Base-by-base conservation (phyloP, 495 filamentous ascomycete species). In the Letharia lupina region DNA sequence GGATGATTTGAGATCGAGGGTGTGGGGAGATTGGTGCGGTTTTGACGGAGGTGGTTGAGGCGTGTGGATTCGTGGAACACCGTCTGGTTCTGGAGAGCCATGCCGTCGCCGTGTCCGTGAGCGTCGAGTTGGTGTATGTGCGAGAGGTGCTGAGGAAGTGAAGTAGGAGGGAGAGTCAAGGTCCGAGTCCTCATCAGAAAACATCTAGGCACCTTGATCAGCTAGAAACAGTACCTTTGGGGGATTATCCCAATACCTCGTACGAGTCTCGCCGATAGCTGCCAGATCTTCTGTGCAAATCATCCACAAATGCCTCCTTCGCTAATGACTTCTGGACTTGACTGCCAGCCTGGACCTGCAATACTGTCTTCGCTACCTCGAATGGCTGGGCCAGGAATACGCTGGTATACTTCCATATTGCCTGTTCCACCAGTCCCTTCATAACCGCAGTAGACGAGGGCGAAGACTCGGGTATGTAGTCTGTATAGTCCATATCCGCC, bases 351-450 rank as follows among this genome's bases (percentile, higher is more conserved):
- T 88, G 86, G 50, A 91, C 86, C 77, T 98, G 94, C 71, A 98
- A 75, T 60, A 98, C 82, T 6, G 85, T 95, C 84, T 96, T 98
- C 70, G 93, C 91, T 65, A 96, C 91, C 77, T 97, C 93, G 74
- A 98, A 96, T 31, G 94, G 94, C 74, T 98, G 94, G n/a, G 90
- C 86, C 68, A 95, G 84, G 69, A 96, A 73, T 23, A 94, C 84
- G 67, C 86, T 86, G 41, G 84, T 86, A 75, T 98, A 98, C 71
- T 91, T 93, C 81, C 91, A 90, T 73, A 93, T 68, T 60, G 92
- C 85, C 70, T 91, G 86, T 73, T 96, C 90, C 41, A 95, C 67
- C 40, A 91, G 77, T 60, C 84, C 85, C 68, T 86, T 88, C 33
- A 91, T 76, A 62, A 87, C 86, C 67, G 89, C 87, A 41, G 88